Evolutionary conservation across 371 early-diverging fungal genomes (phyloP).

Genomic region (Mortierella sp.): DNA sequence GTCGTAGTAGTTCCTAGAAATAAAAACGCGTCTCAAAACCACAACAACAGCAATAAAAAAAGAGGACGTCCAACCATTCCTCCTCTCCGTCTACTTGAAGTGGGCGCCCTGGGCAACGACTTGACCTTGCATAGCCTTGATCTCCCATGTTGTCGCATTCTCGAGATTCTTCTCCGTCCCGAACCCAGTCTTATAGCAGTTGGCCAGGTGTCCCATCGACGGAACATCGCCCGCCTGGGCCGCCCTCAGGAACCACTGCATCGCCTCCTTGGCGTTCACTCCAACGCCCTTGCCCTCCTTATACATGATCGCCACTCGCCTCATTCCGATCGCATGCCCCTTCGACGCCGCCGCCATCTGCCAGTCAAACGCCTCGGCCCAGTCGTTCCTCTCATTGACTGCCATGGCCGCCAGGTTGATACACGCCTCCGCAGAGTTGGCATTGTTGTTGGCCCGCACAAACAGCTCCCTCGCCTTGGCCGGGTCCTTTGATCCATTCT

Average conservation of each 20-base stretch:
- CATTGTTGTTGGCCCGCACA: slow-evolving; percentile 49
- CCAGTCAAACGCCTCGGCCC: slow-evolving; percentile 54
- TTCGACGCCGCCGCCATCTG: slow-evolving; percentile 50
- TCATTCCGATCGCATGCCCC: slow-evolving; percentile 61
- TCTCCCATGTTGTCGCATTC: slow-evolving; percentile 47
- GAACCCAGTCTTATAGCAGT: slow-evolving; percentile 52
- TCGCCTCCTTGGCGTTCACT: slow-evolving; percentile 72
- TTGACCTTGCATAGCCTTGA: slow-evolving; percentile 52
- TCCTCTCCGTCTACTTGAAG: no score
- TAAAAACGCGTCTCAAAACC: not conserved
- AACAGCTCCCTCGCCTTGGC: slow-evolving; percentile 51
- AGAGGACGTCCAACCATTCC: not conserved
- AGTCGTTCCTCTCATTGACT: slow-evolving; percentile 51
- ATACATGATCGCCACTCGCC: slow-evolving; percentile 73
- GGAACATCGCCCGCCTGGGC: slow-evolving; percentile 52
- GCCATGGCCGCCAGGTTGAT: slow-evolving; percentile 56
- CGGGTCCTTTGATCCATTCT: slow-evolving; percentile 55
- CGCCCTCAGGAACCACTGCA: slow-evolving; percentile 56
- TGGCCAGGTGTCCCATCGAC: slow-evolving; percentile 47
- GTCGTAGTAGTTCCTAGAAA: no score
- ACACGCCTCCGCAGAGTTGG: slow-evolving; percentile 53
- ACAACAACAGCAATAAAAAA: not conserved
- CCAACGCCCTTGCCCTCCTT: slow-evolving; percentile 84
- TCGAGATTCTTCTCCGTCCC: slow-evolving; percentile 41
- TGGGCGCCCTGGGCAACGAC: slow-evolving; percentile 51